Conservation (phyloP, 805 yeast species). For the Spathaspora hagerdaliae region DNA sequence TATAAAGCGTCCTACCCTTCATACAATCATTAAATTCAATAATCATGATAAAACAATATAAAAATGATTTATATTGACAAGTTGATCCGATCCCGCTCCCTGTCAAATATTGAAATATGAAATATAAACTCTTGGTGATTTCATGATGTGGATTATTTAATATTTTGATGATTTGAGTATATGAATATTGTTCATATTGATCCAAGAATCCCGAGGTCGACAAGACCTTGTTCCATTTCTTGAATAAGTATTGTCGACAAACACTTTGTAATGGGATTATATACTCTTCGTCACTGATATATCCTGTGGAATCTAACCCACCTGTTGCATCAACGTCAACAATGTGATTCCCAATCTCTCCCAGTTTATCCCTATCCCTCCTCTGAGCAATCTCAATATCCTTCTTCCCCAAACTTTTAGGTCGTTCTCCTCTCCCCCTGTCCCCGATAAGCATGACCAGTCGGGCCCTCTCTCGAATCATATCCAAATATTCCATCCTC, state of each 20-base stretch:
- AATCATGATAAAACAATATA: conserved; percentile 18
- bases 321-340: background rate
- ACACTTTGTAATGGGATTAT: background rate
- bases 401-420: too few relatives aligned
- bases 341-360: background rate
- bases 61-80: conserved; percentile 8
- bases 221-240: background rate
- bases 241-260: background rate
- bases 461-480: conserved; percentile 2
- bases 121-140: background rate
- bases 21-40: conserved; percentile 15
- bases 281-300: background rate
- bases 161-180: background rate
- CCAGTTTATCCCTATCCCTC: background rate
- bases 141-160: background rate
- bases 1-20: background rate
- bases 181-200: background rate
- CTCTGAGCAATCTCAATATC: too few relatives aligned
- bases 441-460: background rate
- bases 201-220: conserved; percentile 1
- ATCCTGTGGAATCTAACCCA: too few relatives aligned
- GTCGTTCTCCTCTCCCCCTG: background rate
- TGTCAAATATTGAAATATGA: background rate
- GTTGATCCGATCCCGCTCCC: background rate
- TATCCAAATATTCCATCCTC: conserved; percentile 4